Evolutionary conservation across 345 rosid species (phyloP).

Genomic region (Salix udensis): DNA sequence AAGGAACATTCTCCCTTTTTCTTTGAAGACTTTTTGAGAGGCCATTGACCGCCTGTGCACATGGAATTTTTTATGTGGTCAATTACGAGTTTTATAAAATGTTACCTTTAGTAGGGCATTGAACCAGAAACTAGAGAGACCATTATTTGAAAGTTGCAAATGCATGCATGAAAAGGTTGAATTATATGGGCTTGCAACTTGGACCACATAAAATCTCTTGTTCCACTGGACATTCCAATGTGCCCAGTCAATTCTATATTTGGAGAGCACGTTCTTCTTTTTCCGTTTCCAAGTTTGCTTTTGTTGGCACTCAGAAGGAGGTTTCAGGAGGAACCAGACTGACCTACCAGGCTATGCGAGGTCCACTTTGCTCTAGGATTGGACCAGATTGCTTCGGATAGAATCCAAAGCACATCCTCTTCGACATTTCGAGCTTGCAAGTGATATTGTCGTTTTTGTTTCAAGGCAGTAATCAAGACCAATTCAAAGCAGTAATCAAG

Average conservation of each 20-base stretch:
- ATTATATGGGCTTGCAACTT: background rate
- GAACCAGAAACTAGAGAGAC: background rate
- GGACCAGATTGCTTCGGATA: conserved; percentile 14
- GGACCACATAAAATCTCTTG: background rate
- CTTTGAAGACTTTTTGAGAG: no score
- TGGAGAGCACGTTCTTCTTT: background rate
- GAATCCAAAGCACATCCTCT: conserved; percentile 38
- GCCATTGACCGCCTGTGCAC: background rate
- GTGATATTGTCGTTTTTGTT: no score
- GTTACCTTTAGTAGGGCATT: background rate
- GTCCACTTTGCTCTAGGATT: background rate
- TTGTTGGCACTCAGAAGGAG: conserved; percentile 19
- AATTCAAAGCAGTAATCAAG: no score
- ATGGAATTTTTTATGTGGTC: background rate
- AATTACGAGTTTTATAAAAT: background rate
- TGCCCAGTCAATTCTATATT: background rate
- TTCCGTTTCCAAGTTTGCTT: conserved; percentile 12
- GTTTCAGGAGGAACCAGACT: conserved; percentile 10
- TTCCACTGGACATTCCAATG: background rate
- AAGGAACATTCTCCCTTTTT: no score
- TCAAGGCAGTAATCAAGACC: no score
- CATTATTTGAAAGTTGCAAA: background rate
- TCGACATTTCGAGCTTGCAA: background rate
- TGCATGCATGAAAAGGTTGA: background rate
- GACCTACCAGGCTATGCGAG: conserved; percentile 4